These are phyloP conservation scores for Moelleriella libera DNA, from an alignment of 2,329 filamentous ascomycete genomes.

Conservation along the genomic window DNA sequence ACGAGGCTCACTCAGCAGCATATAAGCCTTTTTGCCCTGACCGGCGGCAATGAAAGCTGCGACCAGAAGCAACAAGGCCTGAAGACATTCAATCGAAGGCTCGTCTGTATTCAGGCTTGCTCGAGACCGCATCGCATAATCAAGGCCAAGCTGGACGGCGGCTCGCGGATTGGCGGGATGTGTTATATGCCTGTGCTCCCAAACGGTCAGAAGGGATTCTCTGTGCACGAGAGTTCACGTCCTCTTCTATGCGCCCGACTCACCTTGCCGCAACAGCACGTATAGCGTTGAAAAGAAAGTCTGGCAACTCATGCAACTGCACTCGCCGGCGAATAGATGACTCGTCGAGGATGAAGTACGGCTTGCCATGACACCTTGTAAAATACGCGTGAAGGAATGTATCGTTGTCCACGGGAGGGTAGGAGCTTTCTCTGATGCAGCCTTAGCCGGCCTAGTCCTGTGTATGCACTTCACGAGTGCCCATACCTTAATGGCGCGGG, in stretches of 20 bases:
- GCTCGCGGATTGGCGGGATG: constrained; percentile 54
- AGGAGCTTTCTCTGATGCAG: constrained; percentile 27
- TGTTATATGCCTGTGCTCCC: constrained; percentile 41
- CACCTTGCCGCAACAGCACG: constrained; percentile 51
- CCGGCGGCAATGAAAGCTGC: constrained; percentile 65
- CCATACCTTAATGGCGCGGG: not conserved
- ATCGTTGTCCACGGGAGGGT: constrained; percentile 38
- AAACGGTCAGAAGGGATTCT: not conserved
- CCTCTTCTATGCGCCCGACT: constrained; percentile 4
- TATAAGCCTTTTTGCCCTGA: constrained; percentile 73
- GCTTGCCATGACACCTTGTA: constrained; percentile 63
- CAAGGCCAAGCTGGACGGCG: constrained; percentile 53
- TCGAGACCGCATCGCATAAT: constrained; percentile 58
- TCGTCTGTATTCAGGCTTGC: constrained; percentile 64
- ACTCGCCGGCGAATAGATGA: constrained; percentile 56
- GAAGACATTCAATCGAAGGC: constrained; percentile 63
- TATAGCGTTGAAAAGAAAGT: constrained; percentile 39
- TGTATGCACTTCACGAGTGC: not conserved
- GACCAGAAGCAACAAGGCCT: constrained; percentile 61
- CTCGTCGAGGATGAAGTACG: constrained; percentile 72
- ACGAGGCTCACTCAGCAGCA: constrained; percentile 54
- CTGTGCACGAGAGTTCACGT: not conserved
- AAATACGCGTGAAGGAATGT: constrained; percentile 68
- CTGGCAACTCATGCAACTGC: constrained; percentile 51
- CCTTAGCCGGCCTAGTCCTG: not conserved